Conservation (phyloP, 2,329 filamentous ascomycete genomes). For the Colletotrichum tanaceti region DNA sequence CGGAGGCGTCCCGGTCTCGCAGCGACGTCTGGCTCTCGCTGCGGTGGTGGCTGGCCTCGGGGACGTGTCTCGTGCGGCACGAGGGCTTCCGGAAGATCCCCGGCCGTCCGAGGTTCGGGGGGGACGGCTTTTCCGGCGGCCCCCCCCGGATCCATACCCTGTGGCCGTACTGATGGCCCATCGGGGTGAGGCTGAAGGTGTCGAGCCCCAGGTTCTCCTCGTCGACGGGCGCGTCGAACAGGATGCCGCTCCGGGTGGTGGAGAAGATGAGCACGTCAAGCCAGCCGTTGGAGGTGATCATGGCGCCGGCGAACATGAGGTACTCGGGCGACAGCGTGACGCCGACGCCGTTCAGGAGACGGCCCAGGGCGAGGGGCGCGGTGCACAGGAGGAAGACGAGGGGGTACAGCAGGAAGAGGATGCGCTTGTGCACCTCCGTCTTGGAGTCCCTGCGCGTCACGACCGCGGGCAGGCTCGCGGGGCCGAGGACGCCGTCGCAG, state of each 20-base stretch:
- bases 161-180: conserved; percentile 27
- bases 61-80: neutral
- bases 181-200: conserved; percentile 20
- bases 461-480: neutral
- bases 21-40: conserved; percentile 32
- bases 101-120: neutral
- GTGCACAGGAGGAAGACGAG: conserved; percentile 72
- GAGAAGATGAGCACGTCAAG: conserved; percentile 56
- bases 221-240: conserved; percentile 42
- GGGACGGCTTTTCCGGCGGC: neutral
- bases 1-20: neutral
- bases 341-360: conserved; percentile 67
- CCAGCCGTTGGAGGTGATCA: conserved; percentile 63
- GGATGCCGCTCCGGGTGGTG: conserved; percentile 52
- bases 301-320: conserved; percentile 63
- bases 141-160: conserved; percentile 24
- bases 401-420: conserved; percentile 68
- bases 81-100: conserved; percentile 14
- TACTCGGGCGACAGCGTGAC: conserved; percentile 58
- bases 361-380: conserved; percentile 68
- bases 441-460: neutral
- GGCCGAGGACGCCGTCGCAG: conserved; percentile 1
- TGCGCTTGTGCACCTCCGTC: conserved; percentile 16
- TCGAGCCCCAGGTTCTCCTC: conserved; percentile 28
- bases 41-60: conserved; percentile 6